Conservation (phyloP, 108 stramenopile genomes). For the Conticribra weissflogii region DNA sequence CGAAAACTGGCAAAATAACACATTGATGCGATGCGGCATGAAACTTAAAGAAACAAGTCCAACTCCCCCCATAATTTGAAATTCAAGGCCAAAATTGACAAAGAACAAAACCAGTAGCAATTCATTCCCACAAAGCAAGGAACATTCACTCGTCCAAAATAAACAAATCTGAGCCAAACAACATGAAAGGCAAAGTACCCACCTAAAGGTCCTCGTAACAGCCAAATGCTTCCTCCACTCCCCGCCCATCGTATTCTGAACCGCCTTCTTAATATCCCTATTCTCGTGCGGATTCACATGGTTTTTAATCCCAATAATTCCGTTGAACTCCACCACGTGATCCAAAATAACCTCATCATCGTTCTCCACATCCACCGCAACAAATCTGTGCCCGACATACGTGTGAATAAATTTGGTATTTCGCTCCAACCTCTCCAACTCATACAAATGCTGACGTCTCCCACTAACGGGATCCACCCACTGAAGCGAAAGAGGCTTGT, state of each 20-base stretch:
- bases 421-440: slow-evolving; percentile 51
- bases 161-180: neutral
- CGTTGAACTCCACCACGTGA: slow-evolving; percentile 54
- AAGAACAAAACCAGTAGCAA: neutral
- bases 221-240: slow-evolving; percentile 65
- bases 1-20: no score
- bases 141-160: neutral
- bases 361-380: slow-evolving; percentile 41
- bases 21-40: no score
- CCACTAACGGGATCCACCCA: slow-evolving; percentile 44
- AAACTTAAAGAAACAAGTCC: no score
- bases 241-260: slow-evolving; percentile 36
- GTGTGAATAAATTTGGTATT: slow-evolving; percentile 61
- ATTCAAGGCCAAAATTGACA: no score
- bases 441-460: slow-evolving; percentile 16
- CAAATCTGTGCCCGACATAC: slow-evolving; percentile 65
- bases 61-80: no score
- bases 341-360: slow-evolving; percentile 41
- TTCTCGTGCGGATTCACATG: slow-evolving; percentile 38
- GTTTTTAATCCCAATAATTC: slow-evolving; percentile 53
- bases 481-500: slow-evolving; percentile 42
- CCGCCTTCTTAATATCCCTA: slow-evolving; percentile 55
- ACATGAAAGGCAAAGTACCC: neutral
- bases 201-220: slow-evolving; percentile 61
- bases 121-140: neutral